These are phyloP conservation scores for Naganishia sp. DNA, from an alignment of 1,284 basidiomycete genomes.

Conservation along the genomic window DNA sequence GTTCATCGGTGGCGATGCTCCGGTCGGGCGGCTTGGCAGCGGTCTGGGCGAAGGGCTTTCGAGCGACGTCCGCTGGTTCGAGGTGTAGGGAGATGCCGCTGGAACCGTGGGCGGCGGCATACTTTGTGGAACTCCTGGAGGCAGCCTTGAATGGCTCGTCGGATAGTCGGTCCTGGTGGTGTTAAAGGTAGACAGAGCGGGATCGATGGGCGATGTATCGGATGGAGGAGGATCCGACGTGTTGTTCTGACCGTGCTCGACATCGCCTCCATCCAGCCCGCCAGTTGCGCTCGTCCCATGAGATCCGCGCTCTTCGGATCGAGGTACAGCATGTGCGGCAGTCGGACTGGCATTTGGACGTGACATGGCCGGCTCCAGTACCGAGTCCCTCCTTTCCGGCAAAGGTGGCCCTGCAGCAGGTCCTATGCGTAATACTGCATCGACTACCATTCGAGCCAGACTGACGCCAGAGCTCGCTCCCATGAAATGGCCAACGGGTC, in stretches of 20 bases:
- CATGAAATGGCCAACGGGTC: slow-evolving; percentile 32
- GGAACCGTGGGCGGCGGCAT: background rate
- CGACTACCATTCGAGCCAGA: slow-evolving; percentile 51
- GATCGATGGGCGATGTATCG: slow-evolving; percentile 14
- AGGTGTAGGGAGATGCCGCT: background rate
- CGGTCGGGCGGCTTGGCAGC: background rate
- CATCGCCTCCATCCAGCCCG: background rate
- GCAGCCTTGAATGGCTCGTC: slow-evolving; percentile 21
- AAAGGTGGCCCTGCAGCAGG: slow-evolving; percentile 40
- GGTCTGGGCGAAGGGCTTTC: slow-evolving; percentile 4
- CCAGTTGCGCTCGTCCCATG: background rate
- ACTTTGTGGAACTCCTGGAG: slow-evolving; percentile 2
- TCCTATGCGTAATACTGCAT: slow-evolving; percentile 50
- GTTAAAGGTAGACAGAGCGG: slow-evolving; percentile 18
- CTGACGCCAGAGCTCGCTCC: slow-evolving; percentile 35
- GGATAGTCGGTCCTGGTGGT: slow-evolving; percentile 21
- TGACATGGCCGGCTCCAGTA: slow-evolving; percentile 25
- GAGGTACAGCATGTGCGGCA: background rate
- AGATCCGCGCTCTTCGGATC: background rate
- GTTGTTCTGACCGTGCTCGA: background rate
- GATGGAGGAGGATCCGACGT: background rate
- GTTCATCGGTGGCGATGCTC: slow-evolving; percentile 35
- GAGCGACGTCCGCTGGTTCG: slow-evolving; percentile 35
- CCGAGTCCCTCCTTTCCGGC: slow-evolving; percentile 18
- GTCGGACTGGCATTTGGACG: slow-evolving; percentile 7